Evolutionary conservation across 208 protist genomes (phyloP), one percentile per base, ranked within the genome.

Genomic region (Leishmania mexicana): DNA sequence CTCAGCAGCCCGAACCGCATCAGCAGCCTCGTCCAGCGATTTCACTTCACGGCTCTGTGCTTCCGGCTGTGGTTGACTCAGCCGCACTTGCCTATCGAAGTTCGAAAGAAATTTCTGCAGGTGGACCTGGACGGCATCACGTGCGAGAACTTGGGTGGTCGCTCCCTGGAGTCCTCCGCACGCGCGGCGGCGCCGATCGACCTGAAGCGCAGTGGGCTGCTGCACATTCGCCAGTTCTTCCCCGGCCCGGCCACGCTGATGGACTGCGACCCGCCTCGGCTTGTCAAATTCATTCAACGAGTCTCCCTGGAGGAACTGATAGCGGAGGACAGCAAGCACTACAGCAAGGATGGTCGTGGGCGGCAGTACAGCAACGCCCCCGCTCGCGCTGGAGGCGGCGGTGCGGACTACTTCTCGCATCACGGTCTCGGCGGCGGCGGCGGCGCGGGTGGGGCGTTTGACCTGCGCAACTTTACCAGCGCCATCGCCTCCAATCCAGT

Each of bases 151-250:
- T 68, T 89, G 60, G 87, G 84, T 10, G 90, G 92, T 17, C 81
- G 89, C 80, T 53, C 76, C 31, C 81, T 95, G 49, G 86, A 94
- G 79, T 78, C 79, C 53, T 87, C 85, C 3, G 91, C 94, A 51
- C 77, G 85, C 47, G 81, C 93, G 51, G 85, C 87, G 40, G 90
- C 93, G 35, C 93, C 94, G 54, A 92, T 97, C 70, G 94, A 97
- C 76, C 82, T 97, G 81, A 95, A 96, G 86, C 94, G 94, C 74
- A 97, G 94, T 81, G 94, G 94, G 0, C 77, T 97, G 28, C 89
- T 97, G 67, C 94, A 97, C 83, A 97, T 97, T 75, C 90, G 94
- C n/a, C 93, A 97, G 86, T 96, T 93, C 83, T 92, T 97, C 57
- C 94, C 94, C 0, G 94, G 94, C 10, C 94, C 94, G 0, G 92